Percentiles rank a stretch among this genome's conserved stretches.
These are phyloP conservation scores for Hypoxylon sp. DNA, from an alignment of 2,329 filamentous ascomycete species.

Conservation along the genomic window DNA sequence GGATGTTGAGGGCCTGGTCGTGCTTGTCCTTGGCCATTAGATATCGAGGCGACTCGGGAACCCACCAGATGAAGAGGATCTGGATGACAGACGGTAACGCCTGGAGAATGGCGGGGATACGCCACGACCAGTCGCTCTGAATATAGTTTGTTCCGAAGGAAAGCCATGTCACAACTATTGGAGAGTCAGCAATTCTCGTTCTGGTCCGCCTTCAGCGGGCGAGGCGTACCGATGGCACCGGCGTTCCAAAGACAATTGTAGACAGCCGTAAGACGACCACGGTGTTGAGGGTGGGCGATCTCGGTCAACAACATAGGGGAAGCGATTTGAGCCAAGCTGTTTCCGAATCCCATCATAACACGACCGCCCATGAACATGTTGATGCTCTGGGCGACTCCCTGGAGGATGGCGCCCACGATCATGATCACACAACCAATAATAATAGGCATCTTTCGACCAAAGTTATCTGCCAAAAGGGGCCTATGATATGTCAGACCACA, in stretches of 20 bases:
- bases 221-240: constrained; percentile 51
- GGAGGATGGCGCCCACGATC: constrained; percentile 68
- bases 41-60: constrained; percentile 58
- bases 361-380: constrained; percentile 68
- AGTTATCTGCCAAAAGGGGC: constrained; percentile 67
- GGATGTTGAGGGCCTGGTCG: constrained; percentile 68
- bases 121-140: constrained; percentile 66
- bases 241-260: constrained; percentile 70
- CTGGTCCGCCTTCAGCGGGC: background rate
- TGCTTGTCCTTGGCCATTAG: constrained; percentile 66
- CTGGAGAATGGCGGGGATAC: constrained; percentile 64
- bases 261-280: constrained; percentile 66
- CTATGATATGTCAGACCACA: constrained; percentile 46
- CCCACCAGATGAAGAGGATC: constrained; percentile 64
- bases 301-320: constrained; percentile 68
- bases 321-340: constrained; percentile 66
- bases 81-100: constrained; percentile 63
- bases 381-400: constrained; percentile 64
- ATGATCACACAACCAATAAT: constrained; percentile 67
- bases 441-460: constrained; percentile 63
- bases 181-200: constrained; percentile 31
- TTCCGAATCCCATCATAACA: constrained; percentile 71
- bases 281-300: constrained; percentile 68
- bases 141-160: constrained; percentile 65
- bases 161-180: constrained; percentile 62